Evolutionary conservation across 495 filamentous ascomycete genomes (phyloP).

Genomic region (Polyplosphaeria fusca): DNA sequence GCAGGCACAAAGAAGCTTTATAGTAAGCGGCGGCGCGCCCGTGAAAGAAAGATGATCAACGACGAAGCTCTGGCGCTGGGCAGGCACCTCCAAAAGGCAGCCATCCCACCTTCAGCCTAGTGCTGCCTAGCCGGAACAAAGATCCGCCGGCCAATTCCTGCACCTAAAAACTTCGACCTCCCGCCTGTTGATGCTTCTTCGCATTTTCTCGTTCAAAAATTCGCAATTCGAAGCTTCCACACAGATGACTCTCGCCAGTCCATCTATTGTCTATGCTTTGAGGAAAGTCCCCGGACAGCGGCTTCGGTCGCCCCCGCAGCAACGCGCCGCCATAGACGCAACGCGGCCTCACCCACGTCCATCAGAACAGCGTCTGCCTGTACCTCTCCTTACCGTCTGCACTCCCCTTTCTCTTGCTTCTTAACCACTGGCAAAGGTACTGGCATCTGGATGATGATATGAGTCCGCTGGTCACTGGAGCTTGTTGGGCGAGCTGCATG

Average conservation of each 20-base stretch:
- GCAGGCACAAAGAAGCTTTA: background rate
- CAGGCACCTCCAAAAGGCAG: conserved; percentile 12
- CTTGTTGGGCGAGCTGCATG: conserved; percentile 29
- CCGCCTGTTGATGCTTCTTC: conserved; percentile 38
- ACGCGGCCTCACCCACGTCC: conserved; percentile 66
- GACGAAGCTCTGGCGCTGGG: background rate
- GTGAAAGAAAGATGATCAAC: background rate
- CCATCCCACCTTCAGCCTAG: conserved; percentile 28
- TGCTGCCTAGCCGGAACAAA: conserved; percentile 20
- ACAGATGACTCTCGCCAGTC: conserved; percentile 60
- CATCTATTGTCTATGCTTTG: conserved; percentile 66
- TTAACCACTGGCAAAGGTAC: conserved; percentile 29
- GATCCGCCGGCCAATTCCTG: background rate
- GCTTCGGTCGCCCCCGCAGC: conserved; percentile 64
- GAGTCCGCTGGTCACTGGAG: conserved; percentile 65
- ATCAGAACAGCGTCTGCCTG: too few relatives aligned
- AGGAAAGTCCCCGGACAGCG: conserved; percentile 99
- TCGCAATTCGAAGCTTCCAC: conserved; percentile 98
- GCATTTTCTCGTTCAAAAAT: conserved; percentile 93
- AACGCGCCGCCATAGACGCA: conserved; percentile 97
- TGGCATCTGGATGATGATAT: conserved; percentile 76
- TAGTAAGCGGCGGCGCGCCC: too few relatives aligned
- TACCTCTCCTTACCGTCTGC: conserved; percentile 41
- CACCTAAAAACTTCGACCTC: conserved; percentile 34
- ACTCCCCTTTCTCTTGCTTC: conserved; percentile 40